Evolutionary conservation across 192 early-diverging fungal species (phyloP).

Genomic region (Gonapodya sp.): DNA sequence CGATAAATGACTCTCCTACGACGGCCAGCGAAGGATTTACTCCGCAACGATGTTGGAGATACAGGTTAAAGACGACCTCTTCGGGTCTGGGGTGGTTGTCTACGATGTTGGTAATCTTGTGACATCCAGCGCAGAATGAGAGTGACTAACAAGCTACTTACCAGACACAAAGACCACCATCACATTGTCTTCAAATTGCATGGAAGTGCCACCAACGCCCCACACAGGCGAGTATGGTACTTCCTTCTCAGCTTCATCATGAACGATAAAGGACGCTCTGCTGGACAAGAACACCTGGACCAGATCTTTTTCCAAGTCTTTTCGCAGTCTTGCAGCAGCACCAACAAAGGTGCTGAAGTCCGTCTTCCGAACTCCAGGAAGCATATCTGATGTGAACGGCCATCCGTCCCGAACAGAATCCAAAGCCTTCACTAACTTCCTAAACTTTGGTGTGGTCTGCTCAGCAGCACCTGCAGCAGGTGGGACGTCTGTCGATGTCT

Average conservation of each 20-base stretch:
- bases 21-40: slow-evolving; percentile 17
- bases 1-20: slow-evolving; percentile 17
- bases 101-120: background rate
- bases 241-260: background rate
- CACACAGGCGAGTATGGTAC: slow-evolving; percentile 16
- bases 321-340: background rate
- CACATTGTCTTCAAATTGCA: background rate
- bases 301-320: slow-evolving; percentile 11
- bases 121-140: background rate
- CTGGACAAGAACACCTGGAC: slow-evolving; percentile 18
- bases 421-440: background rate
- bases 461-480: background rate
- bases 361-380: background rate
- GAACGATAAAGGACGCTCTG: slow-evolving; percentile 19
- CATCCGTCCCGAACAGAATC: background rate
- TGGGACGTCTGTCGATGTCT: background rate
- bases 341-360: background rate
- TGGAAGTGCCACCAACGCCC: slow-evolving; percentile 16
- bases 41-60: slow-evolving; percentile 12
- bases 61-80: slow-evolving; percentile 24
- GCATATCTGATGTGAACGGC: background rate
- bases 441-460: background rate
- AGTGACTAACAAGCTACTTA: background rate
- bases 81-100: slow-evolving; percentile 16
- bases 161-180: slow-evolving; percentile 21